Conservation (phyloP, 352 stramenopile genomes). For the Phytophthora capsici region DNA sequence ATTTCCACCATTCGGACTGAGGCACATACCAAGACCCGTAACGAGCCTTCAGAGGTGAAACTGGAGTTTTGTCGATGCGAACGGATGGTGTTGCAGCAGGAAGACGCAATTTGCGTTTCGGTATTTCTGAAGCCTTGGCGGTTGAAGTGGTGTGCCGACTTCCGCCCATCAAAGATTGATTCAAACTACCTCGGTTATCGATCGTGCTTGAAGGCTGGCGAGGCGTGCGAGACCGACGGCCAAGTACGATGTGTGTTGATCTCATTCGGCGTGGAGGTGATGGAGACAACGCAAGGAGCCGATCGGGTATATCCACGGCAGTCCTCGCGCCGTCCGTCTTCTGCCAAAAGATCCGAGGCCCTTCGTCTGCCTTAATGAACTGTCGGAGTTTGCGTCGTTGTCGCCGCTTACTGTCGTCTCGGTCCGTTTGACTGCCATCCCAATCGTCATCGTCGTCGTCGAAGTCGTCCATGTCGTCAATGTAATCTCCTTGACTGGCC, state of each 20-base stretch:
- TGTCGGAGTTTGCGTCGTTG: conserved; percentile 36
- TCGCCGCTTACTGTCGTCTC: conserved; percentile 30
- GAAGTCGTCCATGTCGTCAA: conserved; percentile 26
- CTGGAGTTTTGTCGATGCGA: background rate
- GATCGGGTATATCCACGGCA: conserved; percentile 44
- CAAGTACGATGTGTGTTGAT: conserved; percentile 23
- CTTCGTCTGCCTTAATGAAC: background rate
- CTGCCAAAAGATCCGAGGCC: conserved; percentile 55
- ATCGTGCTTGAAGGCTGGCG: conserved; percentile 5
- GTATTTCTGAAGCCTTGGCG: conserved; percentile 5
- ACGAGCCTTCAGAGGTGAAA: conserved; percentile 21
- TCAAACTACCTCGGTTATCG: background rate
- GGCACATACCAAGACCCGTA: conserved; percentile 75
- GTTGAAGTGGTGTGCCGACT: background rate
- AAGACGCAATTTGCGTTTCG: conserved; percentile 2
- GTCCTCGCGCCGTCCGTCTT: conserved; percentile 44
- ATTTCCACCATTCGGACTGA: conserved; percentile 54
- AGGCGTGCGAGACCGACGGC: conserved; percentile 11
- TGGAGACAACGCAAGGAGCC: conserved; percentile 20
- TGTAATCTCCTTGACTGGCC: conserved; percentile 3
- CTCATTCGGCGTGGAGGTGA: conserved; percentile 11
- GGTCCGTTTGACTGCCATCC: conserved; percentile 8
- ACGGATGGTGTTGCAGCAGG: background rate
- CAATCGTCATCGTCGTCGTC: conserved; percentile 24
- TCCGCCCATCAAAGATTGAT: no score